Conservation (phyloP, 441 rosid genomes). For the Erysimum cheiri region DNA sequence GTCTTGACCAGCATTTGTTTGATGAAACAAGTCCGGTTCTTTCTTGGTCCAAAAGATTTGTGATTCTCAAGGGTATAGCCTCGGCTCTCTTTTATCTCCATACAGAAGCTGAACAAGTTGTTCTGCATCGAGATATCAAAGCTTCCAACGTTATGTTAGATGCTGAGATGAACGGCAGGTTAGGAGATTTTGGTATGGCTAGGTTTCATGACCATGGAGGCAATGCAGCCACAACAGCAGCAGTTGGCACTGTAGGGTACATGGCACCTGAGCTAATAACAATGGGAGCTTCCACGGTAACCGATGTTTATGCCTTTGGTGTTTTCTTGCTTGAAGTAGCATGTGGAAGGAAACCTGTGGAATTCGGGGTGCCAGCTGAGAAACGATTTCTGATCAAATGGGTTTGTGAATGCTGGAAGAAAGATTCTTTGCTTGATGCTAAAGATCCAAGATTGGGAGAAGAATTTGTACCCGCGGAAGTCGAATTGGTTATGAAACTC, state of each 20-base stretch:
- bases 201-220: constrained; percentile 60
- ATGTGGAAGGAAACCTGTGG: constrained; percentile 67
- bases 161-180: constrained; percentile 50
- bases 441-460: constrained; percentile 58
- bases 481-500: constrained; percentile 62
- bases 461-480: constrained; percentile 47
- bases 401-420: constrained; percentile 60
- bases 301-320: constrained; percentile 71
- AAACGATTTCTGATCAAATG: constrained; percentile 54
- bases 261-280: constrained; percentile 61
- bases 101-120: constrained; percentile 69
- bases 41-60: constrained; percentile 53
- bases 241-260: constrained; percentile 70
- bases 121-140: constrained; percentile 72
- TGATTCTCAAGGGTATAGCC: constrained; percentile 59
- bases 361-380: constrained; percentile 26
- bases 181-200: constrained; percentile 80
- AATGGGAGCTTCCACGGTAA: constrained; percentile 54
- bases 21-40: constrained; percentile 33
- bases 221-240: constrained; percentile 50
- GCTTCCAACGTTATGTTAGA: constrained; percentile 64
- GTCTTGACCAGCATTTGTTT: constrained; percentile 56
- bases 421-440: constrained; percentile 48
- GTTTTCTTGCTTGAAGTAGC: constrained; percentile 73
- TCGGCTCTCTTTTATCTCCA: constrained; percentile 66